phyloP scores from a whole-genome alignment of 768 basidiomycete species.

The Ramaria rubella region DNA sequence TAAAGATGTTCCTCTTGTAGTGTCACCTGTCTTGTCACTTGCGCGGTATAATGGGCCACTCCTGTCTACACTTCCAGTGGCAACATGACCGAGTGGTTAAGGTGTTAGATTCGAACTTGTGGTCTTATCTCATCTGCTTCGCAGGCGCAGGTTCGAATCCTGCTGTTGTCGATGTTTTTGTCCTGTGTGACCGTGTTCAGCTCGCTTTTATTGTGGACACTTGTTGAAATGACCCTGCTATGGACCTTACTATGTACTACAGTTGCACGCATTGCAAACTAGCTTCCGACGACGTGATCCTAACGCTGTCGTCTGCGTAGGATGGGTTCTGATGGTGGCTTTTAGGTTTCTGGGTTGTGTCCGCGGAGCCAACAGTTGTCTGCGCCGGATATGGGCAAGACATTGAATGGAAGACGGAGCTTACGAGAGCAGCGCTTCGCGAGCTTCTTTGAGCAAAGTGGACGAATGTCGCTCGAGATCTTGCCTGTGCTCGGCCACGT shows the following conservation, averaged over 20 bases:
- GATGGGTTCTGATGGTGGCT: too few relatives aligned
- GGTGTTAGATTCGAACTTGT: slow-evolving; percentile 8
- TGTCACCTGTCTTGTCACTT: too few relatives aligned
- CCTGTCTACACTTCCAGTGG: background rate
- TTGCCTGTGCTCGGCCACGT: background rate
- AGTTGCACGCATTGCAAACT: background rate
- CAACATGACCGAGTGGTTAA: slow-evolving; percentile 12
- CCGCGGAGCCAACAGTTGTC: too few relatives aligned
- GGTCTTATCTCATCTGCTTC: slow-evolving; percentile 6
- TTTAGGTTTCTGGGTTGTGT: too few relatives aligned
- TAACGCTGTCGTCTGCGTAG: background rate
- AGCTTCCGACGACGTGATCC: background rate
- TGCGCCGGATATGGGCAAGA: too few relatives aligned
- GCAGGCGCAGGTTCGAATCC: slow-evolving; percentile 12
- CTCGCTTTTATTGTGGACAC: background rate
- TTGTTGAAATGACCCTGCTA: background rate
- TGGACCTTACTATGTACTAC: too few relatives aligned
- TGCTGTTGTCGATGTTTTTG: slow-evolving; percentile 8
- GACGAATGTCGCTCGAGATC: too few relatives aligned
- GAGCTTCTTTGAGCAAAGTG: too few relatives aligned
- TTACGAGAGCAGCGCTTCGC: background rate
- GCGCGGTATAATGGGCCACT: background rate
- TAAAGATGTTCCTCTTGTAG: too few relatives aligned
- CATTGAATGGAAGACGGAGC: too few relatives aligned
- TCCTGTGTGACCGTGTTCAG: background rate